Evolutionary conservation across 2,329 filamentous ascomycete species (phyloP), one percentile per base, ranked within the genome.

Genomic region (Claviceps maximensis): DNA sequence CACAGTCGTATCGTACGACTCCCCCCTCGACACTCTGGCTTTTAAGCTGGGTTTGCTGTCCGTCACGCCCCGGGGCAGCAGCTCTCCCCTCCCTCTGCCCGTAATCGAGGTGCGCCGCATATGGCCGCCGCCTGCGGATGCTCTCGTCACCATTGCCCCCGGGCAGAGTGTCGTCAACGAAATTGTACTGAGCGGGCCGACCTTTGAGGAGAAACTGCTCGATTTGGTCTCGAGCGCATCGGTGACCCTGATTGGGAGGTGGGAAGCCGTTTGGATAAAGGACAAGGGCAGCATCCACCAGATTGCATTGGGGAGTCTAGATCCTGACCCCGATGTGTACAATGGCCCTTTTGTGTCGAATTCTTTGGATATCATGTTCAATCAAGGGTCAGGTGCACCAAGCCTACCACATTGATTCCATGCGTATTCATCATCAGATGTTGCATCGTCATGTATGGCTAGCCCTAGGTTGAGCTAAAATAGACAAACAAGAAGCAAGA

Each of bases 11-110:
- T 62, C 59, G 3, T 75, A 73, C 64, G 63, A 69, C 49, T 71
- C 72, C 0, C 73, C 73, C n/a, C 62, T 75, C n/a, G 73, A 75
- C 56, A 61, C 65, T 0, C 50, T 72, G 17, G 71, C 68, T 0
- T 54, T 73, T 47, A 64, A 69, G 51, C 63, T 74, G 3, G 73
- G 73, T 9, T 60, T 71, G n/a, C 50, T 75, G 4, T 61, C 62
- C 36, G 65, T 75, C 55, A 70, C 64, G 2, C 69, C 67, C 3
- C 61, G 65, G 2, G 66, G 64, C 1, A 61, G 62, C 17, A 58
- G 59, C 5, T 41, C 55, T 23, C 66, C 71, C 4, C 52, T 75
- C 4, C 62, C 70, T 3, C 60, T 73, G 10, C 64, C 66, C 13
- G 63, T 59, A 15, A 60, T 74, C 49, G 62, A 70, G 52, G 58